Evolutionary conservation across 78 protist species (phyloP), one percentile per base, ranked within the genome.

Genomic region (Parvularia atlantis): DNA sequence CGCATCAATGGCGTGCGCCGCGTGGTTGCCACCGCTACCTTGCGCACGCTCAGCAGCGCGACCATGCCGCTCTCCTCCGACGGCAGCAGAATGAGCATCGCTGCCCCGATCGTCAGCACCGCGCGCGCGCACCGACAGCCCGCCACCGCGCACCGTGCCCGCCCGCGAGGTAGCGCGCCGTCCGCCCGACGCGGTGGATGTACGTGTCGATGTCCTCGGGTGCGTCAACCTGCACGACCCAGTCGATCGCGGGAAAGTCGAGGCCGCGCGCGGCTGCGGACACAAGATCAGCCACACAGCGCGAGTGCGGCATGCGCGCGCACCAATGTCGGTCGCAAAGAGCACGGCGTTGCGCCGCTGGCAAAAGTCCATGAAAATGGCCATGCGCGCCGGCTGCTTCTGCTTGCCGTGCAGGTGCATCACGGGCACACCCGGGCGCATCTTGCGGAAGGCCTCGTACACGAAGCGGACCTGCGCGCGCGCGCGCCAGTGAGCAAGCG

Each of bases 131-230:
- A n/a, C n/a, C n/a, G n/a, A n/a, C n/a, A n/a, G n/a, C n/a, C n/a
- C n/a, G n/a, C n/a, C n/a, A n/a, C n/a, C n/a, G n/a, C n/a, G n/a
- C n/a, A n/a, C n/a, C n/a, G 17, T 65, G 41, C 13, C 84, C 87
- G 20, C 1, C 61, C 10, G 28, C 54, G 26, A 67, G 41, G 72
- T 59, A 65, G 20, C 99, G 88, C 0, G 98, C 98, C 1, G 99
- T 95, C 11, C 99, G 66, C 17, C 99, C 99, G 24, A 85, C 96
- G 53, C 99, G 84, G 71, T 97, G 99, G 58, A 97, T 90, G 78
- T 97, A 97, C 30, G 94, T 88, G 31, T 68, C 72, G 5, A 64
- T 85, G 66, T 83, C 87, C 33, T 91, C 97, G 10, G 99, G 99
- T 44, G 89, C 81, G 82, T 97, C 99, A 10, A 81, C 37, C 75